A percentile compares a stretch with the other conserved stretches of the same genome.
phyloP scores from a whole-genome alignment of 2,329 filamentous ascomycete genomes.

The Eutypella sp. region DNA sequence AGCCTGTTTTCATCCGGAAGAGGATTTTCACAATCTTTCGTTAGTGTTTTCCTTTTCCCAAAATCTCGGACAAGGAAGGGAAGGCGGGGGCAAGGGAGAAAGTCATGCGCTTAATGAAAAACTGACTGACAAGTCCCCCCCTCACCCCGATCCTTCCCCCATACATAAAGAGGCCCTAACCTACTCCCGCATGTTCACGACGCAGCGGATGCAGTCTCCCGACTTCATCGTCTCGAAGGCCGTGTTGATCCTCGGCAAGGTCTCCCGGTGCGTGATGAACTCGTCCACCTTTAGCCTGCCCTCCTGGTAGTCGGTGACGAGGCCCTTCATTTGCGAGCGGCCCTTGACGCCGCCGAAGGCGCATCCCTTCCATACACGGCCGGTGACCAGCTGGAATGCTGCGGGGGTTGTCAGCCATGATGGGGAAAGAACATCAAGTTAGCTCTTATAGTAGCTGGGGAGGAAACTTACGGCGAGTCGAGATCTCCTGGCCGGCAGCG shows the following conservation, averaged over 20 bases:
- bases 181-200: conserved; percentile 58
- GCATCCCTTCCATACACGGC: conserved; percentile 95
- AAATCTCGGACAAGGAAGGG: too few relatives aligned
- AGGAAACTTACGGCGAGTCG: conserved; percentile 73
- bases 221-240: conserved; percentile 93
- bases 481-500: conserved; percentile 91
- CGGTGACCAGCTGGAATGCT: conserved; percentile 98
- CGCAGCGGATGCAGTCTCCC: conserved; percentile 94
- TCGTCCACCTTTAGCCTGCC: conserved; percentile 96
- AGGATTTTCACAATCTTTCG: too few relatives aligned
- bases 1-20: too few relatives aligned
- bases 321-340: conserved; percentile 79
- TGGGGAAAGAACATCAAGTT: too few relatives aligned
- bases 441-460: neutral
- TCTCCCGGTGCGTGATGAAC: conserved; percentile 96
- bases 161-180: conserved; percentile 7
- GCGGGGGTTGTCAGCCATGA: conserved; percentile 15
- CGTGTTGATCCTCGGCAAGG: conserved; percentile 75
- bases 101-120: too few relatives aligned
- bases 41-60: too few relatives aligned
- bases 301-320: conserved; percentile 84
- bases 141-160: too few relatives aligned
- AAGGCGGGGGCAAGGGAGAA: too few relatives aligned
- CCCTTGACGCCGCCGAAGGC: conserved; percentile 98
- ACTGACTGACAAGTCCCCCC: too few relatives aligned